phyloP scores from a whole-genome alignment of 2,329 filamentous ascomycete genomes.

The Colletotrichum gloeosporioides region DNA sequence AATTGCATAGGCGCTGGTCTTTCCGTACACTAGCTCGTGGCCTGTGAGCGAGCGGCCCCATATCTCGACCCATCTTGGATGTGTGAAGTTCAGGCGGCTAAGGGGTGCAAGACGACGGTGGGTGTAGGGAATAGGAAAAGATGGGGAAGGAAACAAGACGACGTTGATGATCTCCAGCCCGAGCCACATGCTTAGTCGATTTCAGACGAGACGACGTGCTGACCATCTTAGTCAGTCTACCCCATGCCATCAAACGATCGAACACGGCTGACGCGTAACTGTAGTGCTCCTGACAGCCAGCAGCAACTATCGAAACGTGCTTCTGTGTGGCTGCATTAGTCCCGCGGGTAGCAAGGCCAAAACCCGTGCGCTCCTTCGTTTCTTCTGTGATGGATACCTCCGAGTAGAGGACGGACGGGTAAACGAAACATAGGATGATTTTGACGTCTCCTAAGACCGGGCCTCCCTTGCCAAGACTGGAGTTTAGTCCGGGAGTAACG shows the following conservation, averaged over 20 bases:
- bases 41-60: background rate
- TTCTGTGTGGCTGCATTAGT: conserved; percentile 7
- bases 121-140: background rate
- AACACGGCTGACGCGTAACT: conserved; percentile 1
- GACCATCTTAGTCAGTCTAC: background rate
- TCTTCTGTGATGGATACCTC: background rate
- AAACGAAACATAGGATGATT: background rate
- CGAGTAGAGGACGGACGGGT: background rate
- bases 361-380: background rate
- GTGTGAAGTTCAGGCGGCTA: conserved; percentile 7
- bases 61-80: background rate
- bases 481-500: background rate
- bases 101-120: background rate
- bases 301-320: conserved; percentile 9
- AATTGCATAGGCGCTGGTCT: background rate
- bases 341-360: background rate
- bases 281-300: background rate
- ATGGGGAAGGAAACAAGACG: background rate
- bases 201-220: background rate
- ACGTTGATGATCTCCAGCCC: background rate
- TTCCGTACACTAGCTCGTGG: background rate
- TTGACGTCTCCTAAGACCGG: background rate
- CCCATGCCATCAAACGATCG: background rate
- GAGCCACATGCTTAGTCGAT: background rate
- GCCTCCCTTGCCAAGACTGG: background rate